These are phyloP conservation scores for Mikania micrantha DNA, from an alignment of 129 eudicot species.

Conservation along the genomic window DNA sequence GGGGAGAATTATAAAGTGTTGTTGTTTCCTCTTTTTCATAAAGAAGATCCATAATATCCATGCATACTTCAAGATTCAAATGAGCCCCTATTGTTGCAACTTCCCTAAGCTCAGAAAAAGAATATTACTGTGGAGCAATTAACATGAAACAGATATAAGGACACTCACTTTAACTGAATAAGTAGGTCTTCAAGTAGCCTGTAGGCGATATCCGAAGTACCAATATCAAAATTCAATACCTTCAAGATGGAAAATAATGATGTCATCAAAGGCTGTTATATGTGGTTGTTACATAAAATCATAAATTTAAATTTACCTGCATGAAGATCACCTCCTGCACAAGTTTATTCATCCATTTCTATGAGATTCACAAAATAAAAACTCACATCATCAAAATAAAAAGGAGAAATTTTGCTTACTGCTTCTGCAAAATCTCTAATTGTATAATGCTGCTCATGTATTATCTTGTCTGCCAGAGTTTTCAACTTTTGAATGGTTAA, in stretches of 20 bases:
- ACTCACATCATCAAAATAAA: not conserved
- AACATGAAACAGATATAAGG: not conserved
- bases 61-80: slow-evolving; percentile 52
- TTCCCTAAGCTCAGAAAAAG: slow-evolving; percentile 32
- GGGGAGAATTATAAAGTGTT: slow-evolving; percentile 41
- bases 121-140: not conserved
- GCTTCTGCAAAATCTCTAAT: slow-evolving; percentile 64
- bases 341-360: slow-evolving; percentile 22
- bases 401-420: slow-evolving; percentile 33
- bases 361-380: slow-evolving; percentile 5
- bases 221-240: slow-evolving; percentile 73
- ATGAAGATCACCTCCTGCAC: slow-evolving; percentile 67
- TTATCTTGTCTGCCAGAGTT: slow-evolving; percentile 41
- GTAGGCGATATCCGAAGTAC: slow-evolving; percentile 50
- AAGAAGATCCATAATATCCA: slow-evolving; percentile 86
- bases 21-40: slow-evolving; percentile 68
- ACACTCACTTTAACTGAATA: slow-evolving; percentile 47
- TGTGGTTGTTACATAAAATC: not conserved
- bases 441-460: slow-evolving; percentile 72
- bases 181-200: slow-evolving; percentile 55
- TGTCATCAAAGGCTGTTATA: slow-evolving; percentile 8
- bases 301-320: slow-evolving; percentile 39
- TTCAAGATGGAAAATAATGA: slow-evolving; percentile 14
- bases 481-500: slow-evolving; percentile 53
- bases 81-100: slow-evolving; percentile 62